These are phyloP conservation scores for Penicillium sp. DNA, from an alignment of 2,329 filamentous ascomycete species.

Conservation along the genomic window DNA sequence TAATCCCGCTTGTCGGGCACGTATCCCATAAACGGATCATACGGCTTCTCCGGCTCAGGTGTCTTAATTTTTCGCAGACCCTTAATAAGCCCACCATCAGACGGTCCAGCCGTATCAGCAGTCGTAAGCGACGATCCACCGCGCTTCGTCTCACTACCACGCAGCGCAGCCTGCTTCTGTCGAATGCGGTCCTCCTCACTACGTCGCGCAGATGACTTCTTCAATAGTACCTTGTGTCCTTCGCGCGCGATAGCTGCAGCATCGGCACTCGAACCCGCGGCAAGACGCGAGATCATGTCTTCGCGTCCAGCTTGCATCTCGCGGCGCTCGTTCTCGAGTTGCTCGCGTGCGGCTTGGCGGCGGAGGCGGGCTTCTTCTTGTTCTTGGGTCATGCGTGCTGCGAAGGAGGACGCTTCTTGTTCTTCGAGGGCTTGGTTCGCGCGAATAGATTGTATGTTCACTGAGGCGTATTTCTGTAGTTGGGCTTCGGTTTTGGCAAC, in stretches of 20 bases:
- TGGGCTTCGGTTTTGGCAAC: constrained; percentile 62
- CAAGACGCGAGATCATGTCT: constrained; percentile 69
- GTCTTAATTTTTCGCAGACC: constrained; percentile 69
- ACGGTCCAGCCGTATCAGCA: constrained; percentile 27
- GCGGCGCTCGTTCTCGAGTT: constrained; percentile 69
- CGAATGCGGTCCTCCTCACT: constrained; percentile 52
- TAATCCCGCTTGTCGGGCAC: constrained; percentile 62
- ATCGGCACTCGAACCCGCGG: constrained; percentile 59
- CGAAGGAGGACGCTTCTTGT: constrained; percentile 49
- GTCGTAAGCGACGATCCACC: constrained; percentile 18
- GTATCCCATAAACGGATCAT: constrained; percentile 84
- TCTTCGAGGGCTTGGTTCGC: constrained; percentile 51
- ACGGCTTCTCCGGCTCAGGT: constrained; percentile 68
- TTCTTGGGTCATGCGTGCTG: constrained; percentile 56
- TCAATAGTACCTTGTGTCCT: constrained; percentile 62
- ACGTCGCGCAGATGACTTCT: constrained; percentile 66
- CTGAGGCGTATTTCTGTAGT: constrained; percentile 69
- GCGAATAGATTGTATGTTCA: constrained; percentile 63
- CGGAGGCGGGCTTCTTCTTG: constrained; percentile 65
- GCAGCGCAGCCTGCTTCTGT: constrained; percentile 45
- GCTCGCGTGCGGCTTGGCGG: constrained; percentile 62
- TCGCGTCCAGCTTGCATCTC: constrained; percentile 64
- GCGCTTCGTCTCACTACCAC: constrained; percentile 34
- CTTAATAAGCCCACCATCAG: constrained; percentile 61
- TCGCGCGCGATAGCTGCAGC: constrained; percentile 58